Conservation (phyloP, 768 basidiomycete species). For the Cystobasidium ongulense region DNA sequence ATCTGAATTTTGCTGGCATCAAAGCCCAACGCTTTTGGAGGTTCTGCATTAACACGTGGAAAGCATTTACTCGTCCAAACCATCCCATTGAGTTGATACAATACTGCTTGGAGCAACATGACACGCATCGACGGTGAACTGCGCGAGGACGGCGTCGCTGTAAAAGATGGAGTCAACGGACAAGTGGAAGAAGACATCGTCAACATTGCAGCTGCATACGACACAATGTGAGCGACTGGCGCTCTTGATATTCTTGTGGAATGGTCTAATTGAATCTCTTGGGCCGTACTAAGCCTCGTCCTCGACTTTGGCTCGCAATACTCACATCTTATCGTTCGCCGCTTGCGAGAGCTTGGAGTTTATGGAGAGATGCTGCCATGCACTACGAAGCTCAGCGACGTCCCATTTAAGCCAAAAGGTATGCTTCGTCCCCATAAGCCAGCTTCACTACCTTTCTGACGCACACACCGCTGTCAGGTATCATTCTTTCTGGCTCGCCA, state of each 20-base stretch:
- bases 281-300: constrained; percentile 22
- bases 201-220: constrained; percentile 26
- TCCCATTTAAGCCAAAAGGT: constrained; percentile 94
- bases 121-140: constrained; percentile 1
- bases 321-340: constrained; percentile 84
- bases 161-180: constrained; percentile 9
- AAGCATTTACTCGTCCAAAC: too few species aligned
- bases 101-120: not conserved
- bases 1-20: not conserved
- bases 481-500: constrained; percentile 94
- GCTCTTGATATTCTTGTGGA: not conserved
- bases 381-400: constrained; percentile 75
- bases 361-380: constrained; percentile 98
- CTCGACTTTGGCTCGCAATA: constrained; percentile 36
- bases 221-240: constrained; percentile 19
- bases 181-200: constrained; percentile 11
- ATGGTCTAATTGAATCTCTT: not conserved
- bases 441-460: not conserved
- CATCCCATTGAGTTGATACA: not conserved
- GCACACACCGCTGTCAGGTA: constrained; percentile 51
- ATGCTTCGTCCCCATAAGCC: constrained; percentile 13
- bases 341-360: constrained; percentile 94
- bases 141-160: constrained; percentile 1
- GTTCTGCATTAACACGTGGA: too few species aligned
- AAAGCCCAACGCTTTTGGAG: not conserved